Percentiles rank a stretch among this genome's conserved stretches.
phyloP scores from a whole-genome alignment of 2,329 filamentous ascomycete species.

The Pseudocercospora macadamiae region DNA sequence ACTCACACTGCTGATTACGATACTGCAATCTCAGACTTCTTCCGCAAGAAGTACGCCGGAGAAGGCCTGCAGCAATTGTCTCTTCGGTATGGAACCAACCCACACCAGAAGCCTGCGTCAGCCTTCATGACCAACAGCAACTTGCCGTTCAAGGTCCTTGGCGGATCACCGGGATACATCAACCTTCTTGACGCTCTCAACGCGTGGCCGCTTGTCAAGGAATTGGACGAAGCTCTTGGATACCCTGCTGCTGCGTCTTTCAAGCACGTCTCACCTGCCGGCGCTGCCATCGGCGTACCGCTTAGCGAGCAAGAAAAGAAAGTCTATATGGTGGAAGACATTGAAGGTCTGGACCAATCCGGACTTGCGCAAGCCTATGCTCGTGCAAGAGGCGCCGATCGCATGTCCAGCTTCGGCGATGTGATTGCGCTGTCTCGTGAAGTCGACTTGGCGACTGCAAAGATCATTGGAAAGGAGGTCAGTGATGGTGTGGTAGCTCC shows the following conservation, averaged over 20 bases:
- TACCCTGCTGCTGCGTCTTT: conserved; percentile 93
- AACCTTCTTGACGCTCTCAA: conserved; percentile 96
- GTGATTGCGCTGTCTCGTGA: conserved; percentile 90
- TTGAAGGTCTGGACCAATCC: conserved; percentile 83
- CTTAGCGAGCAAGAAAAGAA: conserved; percentile 87
- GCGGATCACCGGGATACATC: conserved; percentile 91
- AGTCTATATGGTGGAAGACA: conserved; percentile 98
- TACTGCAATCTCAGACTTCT: conserved; percentile 90
- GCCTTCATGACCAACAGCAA: conserved; percentile 73
- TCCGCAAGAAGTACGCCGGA: conserved; percentile 93
- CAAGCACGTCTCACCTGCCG: conserved; percentile 98
- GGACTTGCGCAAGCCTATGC: conserved; percentile 92
- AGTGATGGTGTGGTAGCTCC: conserved; percentile 96
- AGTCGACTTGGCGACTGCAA: conserved; percentile 89
- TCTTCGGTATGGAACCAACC: conserved; percentile 94
- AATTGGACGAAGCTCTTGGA: conserved; percentile 85
- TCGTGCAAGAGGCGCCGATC: conserved; percentile 90
- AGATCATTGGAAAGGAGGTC: conserved; percentile 97
- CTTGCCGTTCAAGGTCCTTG: conserved; percentile 92
- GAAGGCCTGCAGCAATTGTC: conserved; percentile 80
- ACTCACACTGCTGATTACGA: conserved; percentile 98
- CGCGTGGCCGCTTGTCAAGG: conserved; percentile 95
- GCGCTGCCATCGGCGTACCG: conserved; percentile 89
- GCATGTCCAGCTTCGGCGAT: conserved; percentile 98
- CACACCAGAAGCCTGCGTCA: conserved; percentile 94